phyloP scores from a whole-genome alignment of 23 red algal species.

The Gracilaria caudata region DNA sequence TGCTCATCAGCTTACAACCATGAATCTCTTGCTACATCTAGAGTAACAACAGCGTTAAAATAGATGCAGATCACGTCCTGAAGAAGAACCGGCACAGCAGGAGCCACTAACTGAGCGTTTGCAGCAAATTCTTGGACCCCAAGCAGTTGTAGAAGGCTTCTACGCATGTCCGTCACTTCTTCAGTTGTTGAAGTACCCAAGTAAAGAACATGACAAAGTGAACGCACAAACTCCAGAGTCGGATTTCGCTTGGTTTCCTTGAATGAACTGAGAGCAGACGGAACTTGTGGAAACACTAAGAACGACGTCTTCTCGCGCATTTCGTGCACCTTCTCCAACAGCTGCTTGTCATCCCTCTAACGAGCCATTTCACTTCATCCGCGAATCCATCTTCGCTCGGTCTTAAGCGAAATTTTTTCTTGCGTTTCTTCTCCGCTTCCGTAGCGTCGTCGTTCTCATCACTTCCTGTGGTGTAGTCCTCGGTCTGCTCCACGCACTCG shows the following conservation, averaged over 20 bases:
- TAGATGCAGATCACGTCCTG: conserved; percentile 72
- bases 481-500: not conserved
- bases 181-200: conserved; percentile 57
- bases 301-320: conserved; percentile 59
- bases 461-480: not conserved
- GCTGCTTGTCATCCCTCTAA: conserved; percentile 35
- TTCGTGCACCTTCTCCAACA: conserved; percentile 72
- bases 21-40: conserved; percentile 71
- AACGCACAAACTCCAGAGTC: conserved; percentile 69
- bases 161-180: conserved; percentile 57
- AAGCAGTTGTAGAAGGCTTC: conserved; percentile 69
- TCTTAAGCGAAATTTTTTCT: conserved; percentile 13
- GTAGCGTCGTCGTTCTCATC: conserved; percentile 6
- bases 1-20: conserved; percentile 35
- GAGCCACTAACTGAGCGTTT: conserved; percentile 57
- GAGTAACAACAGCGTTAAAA: conserved; percentile 69
- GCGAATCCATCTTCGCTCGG: conserved; percentile 63
- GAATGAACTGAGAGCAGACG: conserved; percentile 6
- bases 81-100: conserved; percentile 48
- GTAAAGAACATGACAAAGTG: conserved; percentile 64
- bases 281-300: conserved; percentile 51
- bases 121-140: conserved; percentile 81
- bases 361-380: conserved; percentile 52
- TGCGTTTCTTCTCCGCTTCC: not conserved
- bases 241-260: conserved; percentile 43